phyloP scores from a whole-genome alignment of 495 filamentous ascomycete genomes.

The Paragyromitra xinjiangensis region DNA sequence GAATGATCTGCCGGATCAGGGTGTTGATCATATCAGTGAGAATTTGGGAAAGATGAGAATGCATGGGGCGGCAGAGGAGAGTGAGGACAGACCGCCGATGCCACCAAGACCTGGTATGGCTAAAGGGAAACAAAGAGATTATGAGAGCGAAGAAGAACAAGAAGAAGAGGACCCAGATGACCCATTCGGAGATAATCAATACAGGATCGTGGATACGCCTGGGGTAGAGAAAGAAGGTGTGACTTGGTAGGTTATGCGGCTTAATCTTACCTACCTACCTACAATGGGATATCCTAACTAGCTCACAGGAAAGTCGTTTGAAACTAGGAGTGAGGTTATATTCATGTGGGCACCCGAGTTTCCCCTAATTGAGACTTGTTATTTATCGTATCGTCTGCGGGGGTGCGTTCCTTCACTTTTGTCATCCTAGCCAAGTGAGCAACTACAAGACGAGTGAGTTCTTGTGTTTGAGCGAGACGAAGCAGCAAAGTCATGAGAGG shows the following conservation, averaged over 20 bases:
- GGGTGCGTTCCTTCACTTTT: conserved; percentile 16
- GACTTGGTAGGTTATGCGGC: conserved; percentile 25
- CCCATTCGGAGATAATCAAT: conserved; percentile 65
- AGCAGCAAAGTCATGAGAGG: neutral
- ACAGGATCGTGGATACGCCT: conserved; percentile 44
- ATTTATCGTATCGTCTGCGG: neutral
- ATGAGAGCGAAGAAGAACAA: conserved; percentile 63
- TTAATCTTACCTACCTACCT: neutral
- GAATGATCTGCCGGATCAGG: conserved; percentile 66
- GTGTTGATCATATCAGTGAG: conserved; percentile 63
- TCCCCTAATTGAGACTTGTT: neutral
- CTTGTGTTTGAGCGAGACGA: neutral
- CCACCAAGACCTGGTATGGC: conserved; percentile 60
- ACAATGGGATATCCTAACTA: conserved; percentile 11
- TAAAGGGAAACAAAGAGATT: conserved; percentile 60
- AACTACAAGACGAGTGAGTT: neutral
- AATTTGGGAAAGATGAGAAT: conserved; percentile 61
- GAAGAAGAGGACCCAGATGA: conserved; percentile 71
- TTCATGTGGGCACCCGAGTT: neutral
- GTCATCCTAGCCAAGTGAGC: neutral
- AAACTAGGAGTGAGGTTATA: neutral
- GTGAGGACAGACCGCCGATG: conserved; percentile 59
- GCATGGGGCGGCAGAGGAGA: conserved; percentile 42
- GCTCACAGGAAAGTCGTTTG: conserved; percentile 42
- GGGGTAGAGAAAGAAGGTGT: conserved; percentile 30